Percentiles rank a stretch among this genome's conserved stretches.
Evolutionary conservation across 1,284 basidiomycete genomes (phyloP).

Genomic region (Cerioporus squamosus): DNA sequence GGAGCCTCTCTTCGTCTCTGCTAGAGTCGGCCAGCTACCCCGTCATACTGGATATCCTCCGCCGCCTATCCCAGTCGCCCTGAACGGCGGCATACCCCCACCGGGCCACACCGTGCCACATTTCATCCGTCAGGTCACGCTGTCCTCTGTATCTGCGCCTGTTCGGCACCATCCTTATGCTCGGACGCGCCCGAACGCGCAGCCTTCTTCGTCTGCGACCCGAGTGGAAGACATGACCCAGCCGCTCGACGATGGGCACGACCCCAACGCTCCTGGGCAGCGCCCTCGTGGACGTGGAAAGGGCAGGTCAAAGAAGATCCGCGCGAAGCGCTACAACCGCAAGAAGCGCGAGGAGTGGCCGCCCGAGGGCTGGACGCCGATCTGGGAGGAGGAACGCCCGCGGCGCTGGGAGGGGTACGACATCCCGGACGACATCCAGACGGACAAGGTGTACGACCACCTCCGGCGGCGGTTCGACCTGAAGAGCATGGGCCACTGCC

Average conservation of each 20-base stretch:
- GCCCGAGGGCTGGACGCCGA: conserved; percentile 10
- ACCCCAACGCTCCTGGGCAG: background rate
- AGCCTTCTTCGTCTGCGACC: conserved; percentile 11
- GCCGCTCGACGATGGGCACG: background rate
- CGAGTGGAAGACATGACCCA: conserved; percentile 9
- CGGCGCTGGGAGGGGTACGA: conserved; percentile 10
- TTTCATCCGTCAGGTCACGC: conserved; percentile 1
- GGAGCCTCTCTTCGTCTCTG: conserved; percentile 12
- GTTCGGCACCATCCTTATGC: background rate
- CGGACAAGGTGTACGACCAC: conserved; percentile 12
- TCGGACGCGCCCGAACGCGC: background rate
- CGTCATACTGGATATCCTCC: background rate
- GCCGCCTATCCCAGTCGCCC: background rate
- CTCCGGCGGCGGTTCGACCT: conserved; percentile 8
- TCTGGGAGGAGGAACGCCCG: conserved; percentile 18
- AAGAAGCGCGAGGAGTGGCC: conserved; percentile 13
- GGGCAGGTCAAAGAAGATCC: conserved; percentile 11
- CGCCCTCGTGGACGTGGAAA: conserved; percentile 1
- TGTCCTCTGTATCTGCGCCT: background rate
- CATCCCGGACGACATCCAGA: conserved; percentile 13
- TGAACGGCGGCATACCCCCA: background rate
- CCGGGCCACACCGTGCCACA: background rate
- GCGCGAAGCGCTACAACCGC: conserved; percentile 17
- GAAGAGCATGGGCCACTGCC: background rate
- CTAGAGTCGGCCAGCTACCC: background rate